Base-by-base conservation (phyloP, 306 rosid species). In the Quercus variabilis region DNA sequence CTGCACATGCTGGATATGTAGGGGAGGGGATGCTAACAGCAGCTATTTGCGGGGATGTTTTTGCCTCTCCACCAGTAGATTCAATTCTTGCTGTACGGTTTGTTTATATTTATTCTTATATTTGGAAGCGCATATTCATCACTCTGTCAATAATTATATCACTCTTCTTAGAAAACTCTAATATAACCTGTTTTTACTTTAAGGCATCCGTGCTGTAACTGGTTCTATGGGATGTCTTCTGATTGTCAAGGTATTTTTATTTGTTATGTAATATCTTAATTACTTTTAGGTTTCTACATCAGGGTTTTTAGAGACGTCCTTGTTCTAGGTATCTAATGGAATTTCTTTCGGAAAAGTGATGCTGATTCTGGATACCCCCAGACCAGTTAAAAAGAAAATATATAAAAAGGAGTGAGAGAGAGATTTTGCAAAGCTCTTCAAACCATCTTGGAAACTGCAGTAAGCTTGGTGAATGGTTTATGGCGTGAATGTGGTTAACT, bases 11-110 rank as follows among this genome's bases (percentile, higher is more conserved):
- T 76, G 98, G 99, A 68, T 95, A 83, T 86, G 99, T 95, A 14
- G 98, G 99, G 83, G 99, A 95, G 84, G 99, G 99, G 77, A 95
- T 95, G 99, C 85, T 95, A 74, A 93, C 98, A 14, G 99, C 99
- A 35, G 99, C 99, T 55, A 89, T 95, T 49, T 95, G 97, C 55
- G 99, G 99, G 81, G 98, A 93, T 88, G 85, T 93, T 55, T 95
- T 95, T 86, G 69, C 94, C 71, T 90, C 97, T 70, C 99, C 99
- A 20, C 88, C 98, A 4, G 99, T 91, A 63, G 97, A 95, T 82
- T 88, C 98, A 67, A 91, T 95, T 84, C 80, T 95, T 73, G 92
- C 99, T 72, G 99, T 93, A 91, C 35, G 92, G 69, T 76, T 78
- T 57, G 76, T 83, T 80, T 63, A 41, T 77, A 56, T 23, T 80